Evolutionary conservation across 2,329 filamentous ascomycete genomes (phyloP).

Genomic region (Penicillium sp.): DNA sequence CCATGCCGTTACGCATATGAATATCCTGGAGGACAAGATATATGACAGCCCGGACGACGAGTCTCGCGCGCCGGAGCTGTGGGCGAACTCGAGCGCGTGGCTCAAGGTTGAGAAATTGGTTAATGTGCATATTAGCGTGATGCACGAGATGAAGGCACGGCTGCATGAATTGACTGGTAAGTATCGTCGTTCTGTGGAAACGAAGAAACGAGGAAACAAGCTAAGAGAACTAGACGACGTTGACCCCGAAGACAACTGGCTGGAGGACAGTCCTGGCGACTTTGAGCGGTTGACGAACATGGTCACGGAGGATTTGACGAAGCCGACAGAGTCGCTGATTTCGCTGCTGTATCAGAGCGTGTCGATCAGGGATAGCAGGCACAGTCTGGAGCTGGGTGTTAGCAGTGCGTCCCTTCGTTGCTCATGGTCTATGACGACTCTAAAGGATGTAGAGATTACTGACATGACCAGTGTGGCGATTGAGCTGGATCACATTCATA

Average conservation of each 20-base stretch:
- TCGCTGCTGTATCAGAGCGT: constrained; percentile 53
- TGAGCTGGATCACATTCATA: constrained; percentile 39
- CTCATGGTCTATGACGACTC: not conserved
- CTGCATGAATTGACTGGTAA: constrained; percentile 38
- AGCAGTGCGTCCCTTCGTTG: constrained; percentile 40
- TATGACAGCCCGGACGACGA: constrained; percentile 54
- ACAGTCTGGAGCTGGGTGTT: constrained; percentile 46
- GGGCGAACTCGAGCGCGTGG: constrained; percentile 50
- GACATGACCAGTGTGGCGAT: constrained; percentile 22
- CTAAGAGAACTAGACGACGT: constrained; percentile 18
- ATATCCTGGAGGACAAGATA: constrained; percentile 49
- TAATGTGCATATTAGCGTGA: constrained; percentile 47
- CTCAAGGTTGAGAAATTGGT: constrained; percentile 51
- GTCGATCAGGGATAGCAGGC: constrained; percentile 49
- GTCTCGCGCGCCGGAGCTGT: constrained; percentile 49
- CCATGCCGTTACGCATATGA: constrained; percentile 47
- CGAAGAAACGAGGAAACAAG: not conserved
- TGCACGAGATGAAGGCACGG: constrained; percentile 44
- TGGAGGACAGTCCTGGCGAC: constrained; percentile 37
- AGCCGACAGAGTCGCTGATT: constrained; percentile 47
- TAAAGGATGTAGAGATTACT: not conserved
- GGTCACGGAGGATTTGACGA: constrained; percentile 49
- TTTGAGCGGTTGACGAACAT: constrained; percentile 46
- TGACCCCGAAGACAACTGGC: constrained; percentile 35
- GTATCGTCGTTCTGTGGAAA: not conserved